Evolutionary conservation across 495 filamentous ascomycete species (phyloP).

Genomic region (Amniculicola lignicola): DNA sequence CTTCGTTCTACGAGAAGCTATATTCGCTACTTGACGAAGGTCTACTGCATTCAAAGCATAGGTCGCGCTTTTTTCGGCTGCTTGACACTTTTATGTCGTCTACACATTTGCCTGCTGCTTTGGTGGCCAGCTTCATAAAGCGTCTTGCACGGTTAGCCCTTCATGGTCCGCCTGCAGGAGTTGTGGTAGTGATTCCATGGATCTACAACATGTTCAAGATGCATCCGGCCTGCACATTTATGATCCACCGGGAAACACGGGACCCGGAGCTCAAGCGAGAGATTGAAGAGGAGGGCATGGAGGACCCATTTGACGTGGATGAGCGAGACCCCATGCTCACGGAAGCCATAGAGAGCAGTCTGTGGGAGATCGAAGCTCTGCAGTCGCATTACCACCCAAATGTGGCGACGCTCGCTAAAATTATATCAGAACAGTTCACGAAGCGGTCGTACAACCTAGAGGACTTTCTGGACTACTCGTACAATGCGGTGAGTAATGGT

Average conservation of each 20-base stretch:
- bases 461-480: conserved; percentile 95
- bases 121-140: conserved; percentile 97
- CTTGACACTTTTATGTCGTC: conserved; percentile 90
- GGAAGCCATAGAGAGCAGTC: conserved; percentile 79
- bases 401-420: conserved; percentile 88
- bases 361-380: conserved; percentile 91
- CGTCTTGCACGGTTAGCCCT: conserved; percentile 76
- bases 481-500: conserved; percentile 66
- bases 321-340: conserved; percentile 84
- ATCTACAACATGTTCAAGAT: conserved; percentile 91
- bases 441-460: conserved; percentile 90
- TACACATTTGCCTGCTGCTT: conserved; percentile 82
- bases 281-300: conserved; percentile 63
- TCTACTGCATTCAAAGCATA: conserved; percentile 87
- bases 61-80: conserved; percentile 87
- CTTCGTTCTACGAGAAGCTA: conserved; percentile 86
- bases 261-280: conserved; percentile 54
- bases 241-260: conserved; percentile 78
- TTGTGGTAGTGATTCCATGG: conserved; percentile 86
- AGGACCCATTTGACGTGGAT: conserved; percentile 72
- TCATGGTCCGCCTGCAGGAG: conserved; percentile 78
- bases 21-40: conserved; percentile 85
- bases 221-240: conserved; percentile 88
- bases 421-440: conserved; percentile 95
- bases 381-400: conserved; percentile 96